phyloP scores from a whole-genome alignment of 2,329 filamentous ascomycete genomes.

The Fusarium poae region DNA sequence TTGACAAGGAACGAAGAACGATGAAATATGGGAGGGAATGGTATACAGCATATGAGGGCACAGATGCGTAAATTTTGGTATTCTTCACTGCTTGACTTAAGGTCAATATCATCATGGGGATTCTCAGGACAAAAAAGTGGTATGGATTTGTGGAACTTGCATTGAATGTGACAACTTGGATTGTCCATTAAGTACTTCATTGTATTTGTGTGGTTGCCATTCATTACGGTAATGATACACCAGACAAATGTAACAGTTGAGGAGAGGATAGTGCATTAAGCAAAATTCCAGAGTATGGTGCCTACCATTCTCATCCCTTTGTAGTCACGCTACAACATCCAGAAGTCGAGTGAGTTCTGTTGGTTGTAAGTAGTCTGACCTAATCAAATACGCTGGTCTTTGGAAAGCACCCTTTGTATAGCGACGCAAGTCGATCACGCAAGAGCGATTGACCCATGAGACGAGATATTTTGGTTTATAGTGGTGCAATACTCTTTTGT shows the following conservation, averaged over 20 bases:
- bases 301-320: neutral
- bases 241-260: conserved; percentile 4
- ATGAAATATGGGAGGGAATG: neutral
- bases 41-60: conserved; percentile 2
- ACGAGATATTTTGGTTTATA: conserved; percentile 13
- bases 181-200: conserved; percentile 16
- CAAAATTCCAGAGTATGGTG: neutral
- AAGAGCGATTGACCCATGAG: neutral
- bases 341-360: neutral
- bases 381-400: too few species aligned
- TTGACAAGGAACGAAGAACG: neutral
- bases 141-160: conserved; percentile 25
- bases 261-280: conserved; percentile 10
- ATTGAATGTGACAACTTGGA: conserved; percentile 39
- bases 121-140: conserved; percentile 4
- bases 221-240: conserved; percentile 1
- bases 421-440: neutral
- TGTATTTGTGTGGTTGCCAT: conserved; percentile 17
- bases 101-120: conserved; percentile 1
- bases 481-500: conserved; percentile 43
- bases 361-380: neutral
- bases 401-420: neutral
- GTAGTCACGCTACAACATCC: neutral
- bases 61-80: conserved; percentile 6
- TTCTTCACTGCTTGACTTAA: conserved; percentile 7